phyloP scores from a whole-genome alignment of 345 rosid species.

The Erodium maritimum region DNA sequence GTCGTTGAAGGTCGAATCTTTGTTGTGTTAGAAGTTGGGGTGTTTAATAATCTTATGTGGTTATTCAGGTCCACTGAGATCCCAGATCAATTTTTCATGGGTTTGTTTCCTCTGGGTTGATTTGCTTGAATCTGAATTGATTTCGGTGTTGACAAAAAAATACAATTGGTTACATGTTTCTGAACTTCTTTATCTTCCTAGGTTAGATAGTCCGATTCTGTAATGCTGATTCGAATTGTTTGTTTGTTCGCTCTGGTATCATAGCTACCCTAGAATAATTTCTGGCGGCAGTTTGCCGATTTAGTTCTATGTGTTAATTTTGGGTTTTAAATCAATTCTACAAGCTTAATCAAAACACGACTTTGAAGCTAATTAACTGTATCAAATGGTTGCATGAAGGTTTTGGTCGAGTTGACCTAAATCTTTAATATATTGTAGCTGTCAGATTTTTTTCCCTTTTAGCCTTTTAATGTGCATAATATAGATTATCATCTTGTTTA shows the following conservation, averaged over 20 bases:
- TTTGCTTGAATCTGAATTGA: neutral
- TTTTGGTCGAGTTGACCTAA: neutral
- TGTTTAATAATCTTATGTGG: neutral
- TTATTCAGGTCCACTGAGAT: neutral
- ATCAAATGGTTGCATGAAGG: neutral
- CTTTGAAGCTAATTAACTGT: neutral
- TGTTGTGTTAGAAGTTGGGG: neutral
- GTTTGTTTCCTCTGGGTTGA: neutral
- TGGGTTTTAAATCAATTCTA: neutral
- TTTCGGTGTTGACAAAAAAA: too few relatives aligned
- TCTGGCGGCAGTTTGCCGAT: neutral
- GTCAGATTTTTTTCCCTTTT: too few relatives aligned
- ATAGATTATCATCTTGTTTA: neutral
- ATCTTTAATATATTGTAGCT: neutral
- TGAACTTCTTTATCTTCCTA: too few relatives aligned
- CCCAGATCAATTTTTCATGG: neutral
- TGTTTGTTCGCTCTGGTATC: neutral
- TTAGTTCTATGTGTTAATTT: neutral
- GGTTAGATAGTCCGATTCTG: too few relatives aligned
- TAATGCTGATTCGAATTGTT: too few relatives aligned
- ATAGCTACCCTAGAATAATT: neutral
- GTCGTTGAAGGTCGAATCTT: too few relatives aligned
- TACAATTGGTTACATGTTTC: too few relatives aligned
- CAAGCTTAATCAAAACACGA: neutral
- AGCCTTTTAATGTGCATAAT: neutral